Conservation (phyloP, 805 yeast genomes). For the Grigorovia transvaalensis region DNA sequence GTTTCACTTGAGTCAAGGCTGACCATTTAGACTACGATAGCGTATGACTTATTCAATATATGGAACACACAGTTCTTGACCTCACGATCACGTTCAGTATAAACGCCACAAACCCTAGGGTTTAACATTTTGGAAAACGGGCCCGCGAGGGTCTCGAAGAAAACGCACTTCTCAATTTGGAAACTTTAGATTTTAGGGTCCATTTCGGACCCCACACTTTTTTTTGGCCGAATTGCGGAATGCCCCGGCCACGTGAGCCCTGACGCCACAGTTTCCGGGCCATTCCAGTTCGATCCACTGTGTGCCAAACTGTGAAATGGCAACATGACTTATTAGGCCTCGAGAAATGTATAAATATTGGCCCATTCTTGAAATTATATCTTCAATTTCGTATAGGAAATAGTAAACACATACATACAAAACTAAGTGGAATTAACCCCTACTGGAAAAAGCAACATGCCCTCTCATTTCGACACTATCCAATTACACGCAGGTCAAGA, state of each 20-base stretch:
- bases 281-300: neutral
- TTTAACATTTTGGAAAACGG: neutral
- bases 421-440: neutral
- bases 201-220: neutral
- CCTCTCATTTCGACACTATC: constrained; percentile 74
- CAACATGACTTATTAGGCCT: neutral
- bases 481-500: constrained; percentile 94
- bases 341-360: neutral
- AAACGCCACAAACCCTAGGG: neutral
- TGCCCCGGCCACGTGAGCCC: neutral
- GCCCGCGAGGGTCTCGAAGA: too few species aligned
- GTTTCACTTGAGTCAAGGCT: too few species aligned
- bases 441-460: constrained; percentile 22
- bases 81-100: too few species aligned
- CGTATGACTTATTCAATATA: too few species aligned
- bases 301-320: neutral
- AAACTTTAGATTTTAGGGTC: neutral
- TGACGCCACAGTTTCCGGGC: neutral
- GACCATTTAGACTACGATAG: too few species aligned
- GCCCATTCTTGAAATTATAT: neutral
- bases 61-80: too few species aligned
- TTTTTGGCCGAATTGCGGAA: neutral
- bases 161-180: too few species aligned
- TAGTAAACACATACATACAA: too few species aligned
- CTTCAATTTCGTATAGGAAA: too few species aligned